Evolutionary conservation across 208 protist genomes (phyloP).

Genomic region (Trypanosoma scelopori): DNA sequence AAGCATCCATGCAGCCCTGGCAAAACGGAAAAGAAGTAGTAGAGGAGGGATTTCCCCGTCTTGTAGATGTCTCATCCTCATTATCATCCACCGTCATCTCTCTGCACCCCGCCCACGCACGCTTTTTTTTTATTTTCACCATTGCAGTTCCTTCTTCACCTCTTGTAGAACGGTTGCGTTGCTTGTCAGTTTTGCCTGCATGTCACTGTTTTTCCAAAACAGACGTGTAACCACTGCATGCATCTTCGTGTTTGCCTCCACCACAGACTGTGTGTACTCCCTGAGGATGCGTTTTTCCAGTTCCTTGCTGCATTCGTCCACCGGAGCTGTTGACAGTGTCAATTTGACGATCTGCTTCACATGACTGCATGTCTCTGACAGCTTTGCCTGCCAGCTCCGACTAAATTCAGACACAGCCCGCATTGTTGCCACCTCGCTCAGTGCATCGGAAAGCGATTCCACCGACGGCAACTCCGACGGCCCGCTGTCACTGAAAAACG

Average conservation of each 20-base stretch:
- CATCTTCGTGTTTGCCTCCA: slow-evolving; percentile 52
- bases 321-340: slow-evolving; percentile 24
- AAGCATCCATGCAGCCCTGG: too few relatives aligned
- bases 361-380: slow-evolving; percentile 14
- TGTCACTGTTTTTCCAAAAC: slow-evolving; percentile 45
- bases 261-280: slow-evolving; percentile 33
- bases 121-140: not conserved
- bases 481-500: slow-evolving; percentile 37
- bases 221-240: slow-evolving; percentile 31
- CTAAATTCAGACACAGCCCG: slow-evolving; percentile 35
- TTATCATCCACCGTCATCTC: not conserved
- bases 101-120: not conserved
- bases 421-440: slow-evolving; percentile 33
- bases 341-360: slow-evolving; percentile 21
- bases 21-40: too few relatives aligned
- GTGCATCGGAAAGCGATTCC: slow-evolving; percentile 19
- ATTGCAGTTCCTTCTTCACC: slow-evolving; percentile 36
- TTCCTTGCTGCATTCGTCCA: slow-evolving; percentile 13
- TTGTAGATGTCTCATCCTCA: not conserved
- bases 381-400: slow-evolving; percentile 35
- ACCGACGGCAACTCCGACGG: not conserved
- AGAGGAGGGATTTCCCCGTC: not conserved
- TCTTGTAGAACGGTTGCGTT: slow-evolving; percentile 54
- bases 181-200: slow-evolving; percentile 55
- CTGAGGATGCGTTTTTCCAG: slow-evolving; percentile 30